Conservation (phyloP, 306 rosid species). For the Quercus robur region DNA sequence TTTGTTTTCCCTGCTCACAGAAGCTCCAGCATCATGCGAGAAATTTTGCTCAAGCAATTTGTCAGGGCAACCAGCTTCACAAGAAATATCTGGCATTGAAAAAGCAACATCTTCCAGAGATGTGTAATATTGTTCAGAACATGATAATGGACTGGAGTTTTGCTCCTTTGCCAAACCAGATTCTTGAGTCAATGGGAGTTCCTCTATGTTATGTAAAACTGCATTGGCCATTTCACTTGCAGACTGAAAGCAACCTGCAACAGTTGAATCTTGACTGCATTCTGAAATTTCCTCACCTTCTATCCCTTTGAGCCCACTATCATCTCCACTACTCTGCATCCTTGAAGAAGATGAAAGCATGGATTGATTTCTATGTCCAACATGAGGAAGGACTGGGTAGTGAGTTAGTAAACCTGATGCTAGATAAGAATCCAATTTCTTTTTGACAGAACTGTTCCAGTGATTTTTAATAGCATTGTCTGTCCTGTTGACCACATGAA, state of each 20-base stretch:
- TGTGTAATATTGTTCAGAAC: slow-evolving; percentile 65
- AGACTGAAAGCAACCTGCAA: slow-evolving; percentile 40
- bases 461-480: slow-evolving; percentile 99
- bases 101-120: slow-evolving; percentile 58
- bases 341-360: slow-evolving; percentile 55
- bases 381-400: slow-evolving; percentile 56
- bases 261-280: slow-evolving; percentile 81
- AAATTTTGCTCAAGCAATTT: slow-evolving; percentile 53
- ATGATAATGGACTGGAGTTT: slow-evolving; percentile 56
- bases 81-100: slow-evolving; percentile 51
- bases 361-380: slow-evolving; percentile 52
- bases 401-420: slow-evolving; percentile 82
- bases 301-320: slow-evolving; percentile 52
- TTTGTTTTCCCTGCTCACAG: slow-evolving; percentile 38
- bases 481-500: slow-evolving; percentile 73
- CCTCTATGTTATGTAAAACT: slow-evolving; percentile 46
- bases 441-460: slow-evolving; percentile 99
- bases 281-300: slow-evolving; percentile 81
- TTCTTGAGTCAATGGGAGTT: slow-evolving; percentile 46
- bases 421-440: slow-evolving; percentile 96
- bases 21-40: slow-evolving; percentile 49
- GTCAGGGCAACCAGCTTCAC: slow-evolving; percentile 50
- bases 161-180: slow-evolving; percentile 45
- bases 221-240: slow-evolving; percentile 43
- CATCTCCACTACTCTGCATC: slow-evolving; percentile 68